Evolutionary conservation across 2,329 filamentous ascomycete species (phyloP), one percentile per base, ranked within the genome.

Genomic region (Arthrobotrys musiformis): DNA sequence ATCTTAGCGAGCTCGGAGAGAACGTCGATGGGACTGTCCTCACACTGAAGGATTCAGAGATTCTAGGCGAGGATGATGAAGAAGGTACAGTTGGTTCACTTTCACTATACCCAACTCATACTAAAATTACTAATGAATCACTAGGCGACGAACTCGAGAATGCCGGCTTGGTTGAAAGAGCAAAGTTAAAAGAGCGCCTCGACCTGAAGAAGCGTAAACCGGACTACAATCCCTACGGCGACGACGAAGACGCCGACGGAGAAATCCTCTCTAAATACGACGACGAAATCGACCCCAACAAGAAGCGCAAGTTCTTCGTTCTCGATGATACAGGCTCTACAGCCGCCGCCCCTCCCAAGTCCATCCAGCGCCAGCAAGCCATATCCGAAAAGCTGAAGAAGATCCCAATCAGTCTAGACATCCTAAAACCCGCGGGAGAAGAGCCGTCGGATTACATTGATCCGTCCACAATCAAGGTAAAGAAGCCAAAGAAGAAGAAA

Each of bases 81-180:
- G 93, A 80, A 72, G 93, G 81, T 81, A 72, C n/a, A 73, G 17
- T 7, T 17, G 11, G 19, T 17, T 22, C 11, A 19, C 13, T 40
- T 46, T 40, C 11, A 26, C 15, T 42, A 9, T 5, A 40, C 4
- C 33, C 8, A 58, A 7, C 9, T 5, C 26, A n/a, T 58, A 7
- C 9, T 9, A 17, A 11, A 30, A 46, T 64, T 64, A 13, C 58
- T 70, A 35, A 93, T 7, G 17, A 54, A 13, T 60, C n/a, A 28
- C 92, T 93, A 73, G 94, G 93, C 1, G 95, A 98, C 82, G 93
- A 98, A 84, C 87, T 99, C 13, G 92, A 95, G 83, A 93, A 93
- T 77, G 81, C 92, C 44, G 87, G 90, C 33, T 84, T 96, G 64
- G 88, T 89, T 50, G 92, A 93, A 80, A 87, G 88, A 73, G 92